Evolutionary conservation across 805 yeast genomes (phyloP).

Genomic region (Lipomyces kockii): DNA sequence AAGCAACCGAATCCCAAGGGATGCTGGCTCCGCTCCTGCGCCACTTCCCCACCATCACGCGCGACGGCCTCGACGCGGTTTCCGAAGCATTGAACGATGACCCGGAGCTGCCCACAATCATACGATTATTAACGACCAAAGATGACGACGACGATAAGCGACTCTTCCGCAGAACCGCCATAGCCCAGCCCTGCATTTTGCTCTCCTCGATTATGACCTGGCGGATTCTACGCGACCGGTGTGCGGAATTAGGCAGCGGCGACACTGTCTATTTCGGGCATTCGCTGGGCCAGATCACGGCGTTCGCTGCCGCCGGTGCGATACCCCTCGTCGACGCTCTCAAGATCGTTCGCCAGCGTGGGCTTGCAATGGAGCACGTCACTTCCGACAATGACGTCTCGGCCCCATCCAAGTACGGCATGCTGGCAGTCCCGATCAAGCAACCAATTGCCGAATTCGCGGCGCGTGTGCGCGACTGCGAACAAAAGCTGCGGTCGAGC

Average conservation of each 20-base stretch:
- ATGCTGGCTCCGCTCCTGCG: slow-evolving; percentile 19
- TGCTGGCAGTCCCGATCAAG: slow-evolving; percentile 26
- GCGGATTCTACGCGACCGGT: neutral
- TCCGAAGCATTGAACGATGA: neutral
- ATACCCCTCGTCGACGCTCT: slow-evolving; percentile 27
- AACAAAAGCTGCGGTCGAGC: neutral
- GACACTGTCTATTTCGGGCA: slow-evolving; percentile 24
- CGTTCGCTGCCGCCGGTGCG: slow-evolving; percentile 29
- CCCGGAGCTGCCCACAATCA: neutral
- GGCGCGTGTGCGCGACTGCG: neutral
- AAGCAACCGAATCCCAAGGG: slow-evolving; percentile 22
- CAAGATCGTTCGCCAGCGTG: slow-evolving; percentile 24
- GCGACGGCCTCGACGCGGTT: slow-evolving; percentile 7
- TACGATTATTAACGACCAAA: neutral
- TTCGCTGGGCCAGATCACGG: slow-evolving; percentile 35
- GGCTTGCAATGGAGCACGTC: slow-evolving; percentile 32
- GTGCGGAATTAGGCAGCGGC: neutral
- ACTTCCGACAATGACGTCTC: neutral
- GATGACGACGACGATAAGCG: slow-evolving; percentile 8
- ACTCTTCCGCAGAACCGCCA: slow-evolving; percentile 21
- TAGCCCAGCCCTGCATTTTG: slow-evolving; percentile 32
- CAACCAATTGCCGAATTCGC: neutral
- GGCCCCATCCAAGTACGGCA: slow-evolving; percentile 12
- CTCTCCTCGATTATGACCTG: slow-evolving; percentile 18
- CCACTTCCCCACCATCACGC: slow-evolving; percentile 10